Conservation (phyloP, 208 protist species). For the Acanthamoeba royreba region DNA sequence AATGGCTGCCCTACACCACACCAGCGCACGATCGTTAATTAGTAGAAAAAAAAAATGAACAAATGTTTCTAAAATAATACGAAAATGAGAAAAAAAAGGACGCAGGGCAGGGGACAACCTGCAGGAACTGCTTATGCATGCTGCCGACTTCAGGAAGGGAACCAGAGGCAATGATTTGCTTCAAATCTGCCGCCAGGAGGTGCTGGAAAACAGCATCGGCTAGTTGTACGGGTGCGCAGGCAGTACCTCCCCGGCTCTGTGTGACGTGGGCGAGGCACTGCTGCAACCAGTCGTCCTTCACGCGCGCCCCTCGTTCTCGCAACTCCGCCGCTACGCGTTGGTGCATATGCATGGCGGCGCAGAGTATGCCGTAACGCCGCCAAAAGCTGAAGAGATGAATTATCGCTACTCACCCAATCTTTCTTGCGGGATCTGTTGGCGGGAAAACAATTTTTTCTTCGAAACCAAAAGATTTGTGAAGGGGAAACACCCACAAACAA, state of each 20-base stretch:
- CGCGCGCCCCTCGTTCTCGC: not conserved
- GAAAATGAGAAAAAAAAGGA: not conserved
- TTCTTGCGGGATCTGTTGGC: too few relatives aligned
- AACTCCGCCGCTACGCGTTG: not conserved
- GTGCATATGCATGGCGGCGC: too few relatives aligned
- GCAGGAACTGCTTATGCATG: not conserved
- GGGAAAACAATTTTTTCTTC: too few relatives aligned
- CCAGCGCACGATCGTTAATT: not conserved
- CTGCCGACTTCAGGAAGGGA: not conserved
- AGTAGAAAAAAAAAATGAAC: not conserved
- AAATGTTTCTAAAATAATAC: not conserved
- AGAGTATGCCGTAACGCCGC: too few relatives aligned
- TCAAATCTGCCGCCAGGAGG: not conserved
- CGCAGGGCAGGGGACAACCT: not conserved
- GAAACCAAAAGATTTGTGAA: too few relatives aligned
- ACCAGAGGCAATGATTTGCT: not conserved
- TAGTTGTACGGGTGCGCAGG: not conserved
- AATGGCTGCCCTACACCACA: not conserved
- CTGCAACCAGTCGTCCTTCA: not conserved
- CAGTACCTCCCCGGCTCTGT: not conserved
- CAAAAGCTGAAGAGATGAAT: too few relatives aligned
- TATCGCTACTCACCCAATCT: too few relatives aligned
- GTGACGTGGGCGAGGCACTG: not conserved
- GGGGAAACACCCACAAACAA: too few relatives aligned
- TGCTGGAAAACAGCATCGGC: not conserved